These are phyloP conservation scores for Penicillium nordicum DNA, from an alignment of 2,329 filamentous ascomycete genomes.

Conservation along the genomic window DNA sequence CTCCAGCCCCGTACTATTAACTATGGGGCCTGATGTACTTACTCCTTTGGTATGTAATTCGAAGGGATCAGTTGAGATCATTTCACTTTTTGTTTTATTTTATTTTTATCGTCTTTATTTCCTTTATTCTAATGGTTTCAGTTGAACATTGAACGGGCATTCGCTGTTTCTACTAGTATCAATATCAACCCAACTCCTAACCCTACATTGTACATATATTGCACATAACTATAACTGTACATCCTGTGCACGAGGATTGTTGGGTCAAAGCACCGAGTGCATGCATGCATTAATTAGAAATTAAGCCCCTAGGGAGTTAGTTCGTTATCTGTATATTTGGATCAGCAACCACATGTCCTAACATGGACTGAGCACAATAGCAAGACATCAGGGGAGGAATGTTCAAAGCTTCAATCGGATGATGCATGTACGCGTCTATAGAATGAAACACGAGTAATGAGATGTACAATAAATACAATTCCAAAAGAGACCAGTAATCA, in stretches of 20 bases:
- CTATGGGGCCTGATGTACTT: constrained; percentile 21
- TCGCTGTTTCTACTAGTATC: neutral
- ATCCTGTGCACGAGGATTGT: neutral
- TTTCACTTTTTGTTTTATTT: neutral
- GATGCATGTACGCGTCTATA: constrained; percentile 10
- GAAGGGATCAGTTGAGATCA: constrained; percentile 24
- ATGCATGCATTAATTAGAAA: neutral
- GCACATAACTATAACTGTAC: neutral
- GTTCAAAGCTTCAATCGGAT: neutral
- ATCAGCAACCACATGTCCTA: constrained; percentile 15
- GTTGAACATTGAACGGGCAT: neutral
- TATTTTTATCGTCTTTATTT: neutral
- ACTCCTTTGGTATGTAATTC: constrained; percentile 21
- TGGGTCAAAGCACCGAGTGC: neutral
- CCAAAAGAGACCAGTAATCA: constrained; percentile 12
- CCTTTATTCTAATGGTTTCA: neutral
- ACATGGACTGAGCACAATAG: constrained; percentile 1
- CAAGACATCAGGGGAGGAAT: neutral
- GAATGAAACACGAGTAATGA: neutral
- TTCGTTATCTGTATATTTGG: constrained; percentile 1
- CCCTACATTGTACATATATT: neutral
- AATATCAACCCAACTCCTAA: neutral
- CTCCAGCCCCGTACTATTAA: constrained; percentile 11
- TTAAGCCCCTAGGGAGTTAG: neutral
- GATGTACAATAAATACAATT: constrained; percentile 15